Conservation (phyloP, 164 flowering plant species). For the Malania oleifera region DNA sequence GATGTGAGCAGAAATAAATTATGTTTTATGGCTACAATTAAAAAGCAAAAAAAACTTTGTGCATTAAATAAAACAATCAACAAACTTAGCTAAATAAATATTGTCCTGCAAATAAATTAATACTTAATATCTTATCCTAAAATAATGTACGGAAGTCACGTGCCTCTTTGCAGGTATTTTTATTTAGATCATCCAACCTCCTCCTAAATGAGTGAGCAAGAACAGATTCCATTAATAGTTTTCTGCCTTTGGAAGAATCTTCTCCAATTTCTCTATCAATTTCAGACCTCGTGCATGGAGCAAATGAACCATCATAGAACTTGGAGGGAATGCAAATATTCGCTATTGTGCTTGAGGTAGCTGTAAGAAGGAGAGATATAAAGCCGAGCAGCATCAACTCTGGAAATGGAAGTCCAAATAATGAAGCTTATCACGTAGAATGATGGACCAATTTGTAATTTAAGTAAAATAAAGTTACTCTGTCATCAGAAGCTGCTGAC, state of each 20-base stretch:
- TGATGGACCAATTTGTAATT: not conserved
- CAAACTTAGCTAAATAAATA: too few species aligned
- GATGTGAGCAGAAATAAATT: not conserved
- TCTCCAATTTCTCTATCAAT: slow-evolving; percentile 49
- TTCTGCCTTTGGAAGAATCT: slow-evolving; percentile 35
- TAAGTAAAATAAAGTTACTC: too few species aligned
- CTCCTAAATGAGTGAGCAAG: slow-evolving; percentile 51
- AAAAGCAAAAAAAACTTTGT: not conserved
- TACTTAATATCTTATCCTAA: not conserved
- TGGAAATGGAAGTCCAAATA: slow-evolving; percentile 30
- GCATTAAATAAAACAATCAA: too few species aligned
- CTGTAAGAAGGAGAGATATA: slow-evolving; percentile 90
- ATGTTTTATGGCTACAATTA: not conserved
- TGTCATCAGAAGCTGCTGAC: too few species aligned
- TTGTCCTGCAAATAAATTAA: not conserved
- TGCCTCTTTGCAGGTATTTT: slow-evolving; percentile 73
- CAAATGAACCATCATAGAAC: slow-evolving; percentile 63
- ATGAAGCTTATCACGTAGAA: slow-evolving; percentile 9
- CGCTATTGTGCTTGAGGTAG: slow-evolving; percentile 84
- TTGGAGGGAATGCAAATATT: slow-evolving; percentile 84
- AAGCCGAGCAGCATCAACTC: slow-evolving; percentile 99
- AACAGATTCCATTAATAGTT: slow-evolving; percentile 42
- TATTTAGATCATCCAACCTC: slow-evolving; percentile 37
- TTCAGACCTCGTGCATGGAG: slow-evolving; percentile 74
- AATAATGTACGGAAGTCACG: slow-evolving; percentile 15